phyloP scores from a whole-genome alignment of 805 yeast genomes.

The Starmerella ratchasimensis region DNA sequence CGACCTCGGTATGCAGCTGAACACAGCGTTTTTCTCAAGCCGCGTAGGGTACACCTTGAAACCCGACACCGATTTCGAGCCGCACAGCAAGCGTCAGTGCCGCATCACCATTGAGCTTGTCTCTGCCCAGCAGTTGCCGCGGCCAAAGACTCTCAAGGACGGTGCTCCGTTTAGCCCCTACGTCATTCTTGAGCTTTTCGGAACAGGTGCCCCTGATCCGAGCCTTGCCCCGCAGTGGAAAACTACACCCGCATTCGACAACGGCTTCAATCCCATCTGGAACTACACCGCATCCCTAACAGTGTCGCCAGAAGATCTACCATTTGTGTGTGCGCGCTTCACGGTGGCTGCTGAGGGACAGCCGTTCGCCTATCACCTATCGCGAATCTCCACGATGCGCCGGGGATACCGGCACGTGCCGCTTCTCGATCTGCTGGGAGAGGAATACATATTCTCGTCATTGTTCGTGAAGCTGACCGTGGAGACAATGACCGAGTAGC shows the following conservation, averaged over 20 bases:
- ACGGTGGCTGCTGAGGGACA: conserved; percentile 25
- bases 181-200: conserved; percentile 47
- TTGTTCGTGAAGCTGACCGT: conserved; percentile 30
- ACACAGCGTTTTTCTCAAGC: conserved; percentile 56
- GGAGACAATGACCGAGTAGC: background rate
- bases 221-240: conserved; percentile 17
- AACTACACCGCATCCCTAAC: conserved; percentile 39
- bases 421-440: conserved; percentile 65
- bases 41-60: conserved; percentile 62
- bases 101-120: conserved; percentile 35
- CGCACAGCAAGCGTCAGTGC: background rate
- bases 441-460: conserved; percentile 51
- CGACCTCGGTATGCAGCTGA: conserved; percentile 79
- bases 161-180: conserved; percentile 44
- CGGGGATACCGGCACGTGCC: conserved; percentile 77
- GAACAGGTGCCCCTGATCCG: conserved; percentile 21
- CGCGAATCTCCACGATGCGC: conserved; percentile 48
- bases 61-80: conserved; percentile 33
- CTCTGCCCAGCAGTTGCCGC: conserved; percentile 79
- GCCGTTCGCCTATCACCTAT: conserved; percentile 45
- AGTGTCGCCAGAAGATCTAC: conserved; percentile 23
- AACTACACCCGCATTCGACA: conserved; percentile 36
- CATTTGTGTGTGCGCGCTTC: conserved; percentile 28
- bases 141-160: conserved; percentile 39
- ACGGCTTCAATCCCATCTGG: conserved; percentile 88